Percentiles rank a stretch among this genome's conserved stretches.
Evolutionary conservation across 257 asterid genomes (phyloP).

Genomic region (Capsicum baccatum): DNA sequence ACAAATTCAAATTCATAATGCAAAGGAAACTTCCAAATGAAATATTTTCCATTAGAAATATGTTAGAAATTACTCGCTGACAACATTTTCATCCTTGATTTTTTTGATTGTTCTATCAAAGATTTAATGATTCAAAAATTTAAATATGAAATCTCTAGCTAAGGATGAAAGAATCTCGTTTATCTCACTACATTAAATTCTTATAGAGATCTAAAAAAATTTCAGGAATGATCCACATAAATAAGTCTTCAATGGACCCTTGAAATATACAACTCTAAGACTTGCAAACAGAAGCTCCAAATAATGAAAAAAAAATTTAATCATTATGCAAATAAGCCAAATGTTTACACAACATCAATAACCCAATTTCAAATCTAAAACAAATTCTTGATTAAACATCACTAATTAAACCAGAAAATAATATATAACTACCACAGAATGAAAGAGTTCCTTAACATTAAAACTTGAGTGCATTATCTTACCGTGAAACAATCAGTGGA

Average conservation of each 20-base stretch:
- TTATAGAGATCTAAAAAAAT: not conserved
- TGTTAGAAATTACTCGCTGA: too few relatives aligned
- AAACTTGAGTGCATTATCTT: conserved; percentile 31
- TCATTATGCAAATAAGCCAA: not conserved
- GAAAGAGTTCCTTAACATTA: conserved; percentile 48
- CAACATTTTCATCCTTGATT: too few relatives aligned
- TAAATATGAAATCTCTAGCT: too few relatives aligned
- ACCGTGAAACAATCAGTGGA: too few relatives aligned
- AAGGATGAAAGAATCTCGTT: too few relatives aligned
- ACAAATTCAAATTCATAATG: too few relatives aligned
- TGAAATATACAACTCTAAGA: not conserved
- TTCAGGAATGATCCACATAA: not conserved
- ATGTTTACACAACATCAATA: not conserved
- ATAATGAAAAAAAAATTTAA: not conserved
- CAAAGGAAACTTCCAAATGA: too few relatives aligned
- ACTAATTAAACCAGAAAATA: conserved; percentile 20
- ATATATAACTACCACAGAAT: not conserved
- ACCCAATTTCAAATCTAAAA: conserved; percentile 8
- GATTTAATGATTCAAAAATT: too few relatives aligned
- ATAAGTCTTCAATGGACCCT: conserved; percentile 1
- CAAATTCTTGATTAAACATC: conserved; percentile 25
- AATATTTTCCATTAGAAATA: too few relatives aligned
- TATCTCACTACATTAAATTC: too few relatives aligned
- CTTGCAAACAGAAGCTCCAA: conserved; percentile 26
- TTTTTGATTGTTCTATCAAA: too few relatives aligned